Evolutionary conservation across 2,329 filamentous ascomycete genomes (phyloP), one percentile per base, ranked within the genome.

Genomic region (Chaetomium globosum): DNA sequence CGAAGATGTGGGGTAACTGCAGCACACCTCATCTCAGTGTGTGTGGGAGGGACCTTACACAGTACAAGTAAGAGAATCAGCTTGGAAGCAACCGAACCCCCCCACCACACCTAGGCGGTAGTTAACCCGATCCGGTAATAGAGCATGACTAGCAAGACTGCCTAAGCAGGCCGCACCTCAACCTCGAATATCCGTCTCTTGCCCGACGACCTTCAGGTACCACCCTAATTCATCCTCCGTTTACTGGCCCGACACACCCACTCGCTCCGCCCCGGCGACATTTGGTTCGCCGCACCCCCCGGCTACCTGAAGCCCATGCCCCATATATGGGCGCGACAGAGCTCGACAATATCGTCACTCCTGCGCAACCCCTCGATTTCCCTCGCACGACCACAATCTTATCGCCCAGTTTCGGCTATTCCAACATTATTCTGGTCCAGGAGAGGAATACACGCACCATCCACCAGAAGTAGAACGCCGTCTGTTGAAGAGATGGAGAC

Each of bases 401-500:
- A 21, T 28, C 63, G 26, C 16, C 59, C 63, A 48, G 28, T 30
- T 54, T 65, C 66, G 13, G 48, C 67, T 19, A 39, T 60, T 10
- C 59, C 59, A 13, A 12, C 46, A 19, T 61, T 56, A 26, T 65
- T 68, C 43, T 65, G 65, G 39, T 49, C 60, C 30, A 67, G 58
- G 30, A 61, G 59, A 49, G 57, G 49, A 53, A 43, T 64, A 33
- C 55, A 63, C 12, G 68, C 61, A 30, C 65, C 54, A 46, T 39
- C 39, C 52, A n/a, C 54, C 28, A 30, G 60, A 28, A 19, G 55
- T 39, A 36, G 60, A 28, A 19, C 60, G n/a, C 64, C 52, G 19
- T 61, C 56, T 13, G 59, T 48, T 10, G 67, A 76, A 74, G 75
- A 79, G 39, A 96, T 95, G 91, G 90, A 87, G 75, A 87, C 85